phyloP scores from a whole-genome alignment of 768 basidiomycete species.

The Zangia roseola region DNA sequence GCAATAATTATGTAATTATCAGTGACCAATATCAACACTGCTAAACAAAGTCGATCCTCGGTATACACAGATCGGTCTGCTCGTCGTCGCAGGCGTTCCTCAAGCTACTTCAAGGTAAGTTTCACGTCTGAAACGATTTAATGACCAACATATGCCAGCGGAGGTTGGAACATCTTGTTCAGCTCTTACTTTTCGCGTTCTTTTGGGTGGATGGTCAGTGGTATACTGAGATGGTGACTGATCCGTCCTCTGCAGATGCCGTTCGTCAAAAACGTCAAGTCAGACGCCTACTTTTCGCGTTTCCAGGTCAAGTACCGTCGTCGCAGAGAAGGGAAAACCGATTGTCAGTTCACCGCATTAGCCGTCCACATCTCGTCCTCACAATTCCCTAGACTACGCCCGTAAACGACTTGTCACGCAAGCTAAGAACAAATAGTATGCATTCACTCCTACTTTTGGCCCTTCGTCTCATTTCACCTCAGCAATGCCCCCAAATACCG shows the following conservation, averaged over 20 bases:
- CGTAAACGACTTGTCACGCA: conserved; percentile 96
- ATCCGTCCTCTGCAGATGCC: conserved; percentile 60
- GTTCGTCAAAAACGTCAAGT: conserved; percentile 97
- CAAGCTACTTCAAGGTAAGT: conserved; percentile 43
- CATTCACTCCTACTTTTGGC: conserved; percentile 5
- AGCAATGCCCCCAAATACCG: conserved; percentile 98
- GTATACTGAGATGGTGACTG: conserved; percentile 30
- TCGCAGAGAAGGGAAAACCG: conserved; percentile 97
- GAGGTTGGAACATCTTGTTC: background rate
- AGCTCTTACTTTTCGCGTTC: background rate
- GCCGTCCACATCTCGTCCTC: conserved; percentile 1
- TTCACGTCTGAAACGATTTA: background rate
- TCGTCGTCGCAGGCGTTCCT: conserved; percentile 31
- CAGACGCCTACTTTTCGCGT: conserved; percentile 95
- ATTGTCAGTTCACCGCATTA: conserved; percentile 60
- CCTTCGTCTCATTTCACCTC: conserved; percentile 6
- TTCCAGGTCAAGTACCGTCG: conserved; percentile 99
- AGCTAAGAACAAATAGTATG: conserved; percentile 99
- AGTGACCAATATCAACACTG: conserved; percentile 24
- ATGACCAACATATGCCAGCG: background rate
- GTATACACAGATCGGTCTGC: conserved; percentile 10
- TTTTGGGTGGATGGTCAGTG: conserved; percentile 32
- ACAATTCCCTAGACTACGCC: conserved; percentile 75
- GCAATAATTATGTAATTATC: conserved; percentile 15
- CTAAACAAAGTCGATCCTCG: conserved; percentile 23